A percentile compares a stretch with the other conserved stretches of the same genome.
Evolutionary conservation across 1,284 basidiomycete genomes (phyloP).

Genomic region (Ustanciosporium gigantosporum): DNA sequence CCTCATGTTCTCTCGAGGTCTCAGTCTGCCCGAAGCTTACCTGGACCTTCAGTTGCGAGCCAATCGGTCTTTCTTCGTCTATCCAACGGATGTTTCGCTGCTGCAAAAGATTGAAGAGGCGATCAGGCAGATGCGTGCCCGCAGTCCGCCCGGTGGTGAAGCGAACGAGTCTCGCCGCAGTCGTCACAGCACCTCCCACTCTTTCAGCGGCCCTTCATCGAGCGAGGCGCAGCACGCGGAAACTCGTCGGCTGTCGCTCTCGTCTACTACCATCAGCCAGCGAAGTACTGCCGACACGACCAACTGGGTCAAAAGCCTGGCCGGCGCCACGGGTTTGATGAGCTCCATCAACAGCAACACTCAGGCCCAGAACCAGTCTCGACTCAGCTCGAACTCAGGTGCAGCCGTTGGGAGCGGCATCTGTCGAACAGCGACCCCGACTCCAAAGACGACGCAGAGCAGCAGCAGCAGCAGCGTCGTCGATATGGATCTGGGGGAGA

Average conservation of each 20-base stretch:
- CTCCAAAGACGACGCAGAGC: slow-evolving; percentile 4
- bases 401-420: slow-evolving; percentile 10
- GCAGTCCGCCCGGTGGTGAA: slow-evolving; percentile 3
- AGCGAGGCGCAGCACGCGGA: slow-evolving; percentile 3
- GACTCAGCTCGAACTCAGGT: neutral
- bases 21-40: slow-evolving; percentile 79
- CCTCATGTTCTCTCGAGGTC: slow-evolving; percentile 78
- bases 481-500: neutral
- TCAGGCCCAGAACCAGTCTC: neutral
- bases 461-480: slow-evolving; percentile 5
- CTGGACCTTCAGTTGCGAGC: slow-evolving; percentile 72
- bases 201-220: slow-evolving; percentile 11
- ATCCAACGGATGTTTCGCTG: slow-evolving; percentile 77
- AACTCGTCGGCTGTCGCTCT: slow-evolving; percentile 11
- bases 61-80: slow-evolving; percentile 82
- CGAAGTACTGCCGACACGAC: neutral
- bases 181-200: slow-evolving; percentile 16
- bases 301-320: slow-evolving; percentile 1
- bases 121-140: slow-evolving; percentile 53
- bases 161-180: slow-evolving; percentile 6
- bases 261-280: slow-evolving; percentile 1
- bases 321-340: neutral
- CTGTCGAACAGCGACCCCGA: slow-evolving; percentile 27
- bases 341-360: neutral
- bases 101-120: slow-evolving; percentile 74